Percentiles rank a stretch among this genome's conserved stretches.
These are phyloP conservation scores for Trichoderma oligosporum DNA, from an alignment of 2,329 filamentous ascomycete species.

Conservation along the genomic window DNA sequence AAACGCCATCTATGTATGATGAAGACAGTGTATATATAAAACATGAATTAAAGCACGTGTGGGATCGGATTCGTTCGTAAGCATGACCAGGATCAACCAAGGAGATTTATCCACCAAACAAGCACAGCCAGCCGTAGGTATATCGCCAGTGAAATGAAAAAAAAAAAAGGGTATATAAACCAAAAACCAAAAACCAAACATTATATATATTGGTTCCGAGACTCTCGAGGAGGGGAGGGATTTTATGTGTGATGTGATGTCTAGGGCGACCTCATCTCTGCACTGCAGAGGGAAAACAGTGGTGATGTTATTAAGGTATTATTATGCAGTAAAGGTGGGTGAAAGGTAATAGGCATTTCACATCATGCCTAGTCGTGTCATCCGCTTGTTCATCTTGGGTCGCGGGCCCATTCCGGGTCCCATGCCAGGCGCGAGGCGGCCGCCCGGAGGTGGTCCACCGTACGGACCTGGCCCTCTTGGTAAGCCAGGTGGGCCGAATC, in stretches of 20 bases:
- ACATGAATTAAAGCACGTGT: constrained; percentile 15
- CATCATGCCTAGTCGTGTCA: constrained; percentile 59
- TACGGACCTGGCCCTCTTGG: constrained; percentile 18
- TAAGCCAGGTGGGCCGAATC: constrained; percentile 17
- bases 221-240: not conserved
- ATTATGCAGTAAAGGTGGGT: not conserved
- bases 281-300: constrained; percentile 4
- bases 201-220: constrained; percentile 5
- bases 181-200: not conserved
- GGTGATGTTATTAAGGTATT: constrained; percentile 8
- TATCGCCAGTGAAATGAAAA: constrained; percentile 3
- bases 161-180: constrained; percentile 15
- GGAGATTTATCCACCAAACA: constrained; percentile 18
- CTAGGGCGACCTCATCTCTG: not conserved
- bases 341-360: constrained; percentile 26
- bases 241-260: not conserved
- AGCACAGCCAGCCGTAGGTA: constrained; percentile 16
- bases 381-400: constrained; percentile 58
- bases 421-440: constrained; percentile 16
- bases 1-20: constrained; percentile 18
- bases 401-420: constrained; percentile 20
- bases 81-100: constrained; percentile 13
- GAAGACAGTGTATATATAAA: constrained; percentile 13
- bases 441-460: constrained; percentile 20
- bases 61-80: constrained; percentile 17